Conservation (phyloP, 306 rosid genomes). For the Cucurbita moschata region DNA sequence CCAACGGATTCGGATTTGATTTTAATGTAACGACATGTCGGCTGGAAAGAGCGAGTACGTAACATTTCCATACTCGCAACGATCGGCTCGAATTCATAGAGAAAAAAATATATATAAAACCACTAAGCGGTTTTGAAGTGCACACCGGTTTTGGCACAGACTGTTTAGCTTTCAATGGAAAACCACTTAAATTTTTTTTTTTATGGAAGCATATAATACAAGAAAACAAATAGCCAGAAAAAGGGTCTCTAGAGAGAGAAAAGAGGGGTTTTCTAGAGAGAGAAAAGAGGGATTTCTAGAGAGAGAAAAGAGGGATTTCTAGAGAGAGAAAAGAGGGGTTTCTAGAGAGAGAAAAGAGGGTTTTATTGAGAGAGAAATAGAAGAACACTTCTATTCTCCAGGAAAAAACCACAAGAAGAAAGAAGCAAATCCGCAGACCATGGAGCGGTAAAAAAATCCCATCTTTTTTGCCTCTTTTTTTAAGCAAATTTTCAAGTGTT, state of each 20-base stretch:
- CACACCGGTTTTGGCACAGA: conserved; percentile 4
- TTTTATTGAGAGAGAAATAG: neutral
- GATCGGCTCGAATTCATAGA: neutral
- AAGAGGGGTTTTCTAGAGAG: neutral
- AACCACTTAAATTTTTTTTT: neutral
- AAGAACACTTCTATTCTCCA: neutral
- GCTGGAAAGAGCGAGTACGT: neutral
- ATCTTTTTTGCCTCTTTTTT: neutral
- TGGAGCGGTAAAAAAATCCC: neutral
- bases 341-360: neutral
- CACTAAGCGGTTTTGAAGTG: conserved; percentile 4
- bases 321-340: neutral
- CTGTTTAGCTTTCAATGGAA: neutral
- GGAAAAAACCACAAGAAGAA: neutral
- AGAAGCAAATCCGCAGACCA: neutral
- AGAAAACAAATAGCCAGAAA: neutral
- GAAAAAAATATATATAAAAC: neutral
- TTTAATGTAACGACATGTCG: neutral
- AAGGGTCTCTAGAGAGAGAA: neutral
- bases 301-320: neutral
- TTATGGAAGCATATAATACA: neutral
- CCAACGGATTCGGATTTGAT: neutral
- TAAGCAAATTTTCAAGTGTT: neutral
- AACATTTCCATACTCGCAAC: neutral
- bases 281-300: neutral